Conservation (phyloP, 2,329 filamentous ascomycete genomes). For the Onygenales sp. region DNA sequence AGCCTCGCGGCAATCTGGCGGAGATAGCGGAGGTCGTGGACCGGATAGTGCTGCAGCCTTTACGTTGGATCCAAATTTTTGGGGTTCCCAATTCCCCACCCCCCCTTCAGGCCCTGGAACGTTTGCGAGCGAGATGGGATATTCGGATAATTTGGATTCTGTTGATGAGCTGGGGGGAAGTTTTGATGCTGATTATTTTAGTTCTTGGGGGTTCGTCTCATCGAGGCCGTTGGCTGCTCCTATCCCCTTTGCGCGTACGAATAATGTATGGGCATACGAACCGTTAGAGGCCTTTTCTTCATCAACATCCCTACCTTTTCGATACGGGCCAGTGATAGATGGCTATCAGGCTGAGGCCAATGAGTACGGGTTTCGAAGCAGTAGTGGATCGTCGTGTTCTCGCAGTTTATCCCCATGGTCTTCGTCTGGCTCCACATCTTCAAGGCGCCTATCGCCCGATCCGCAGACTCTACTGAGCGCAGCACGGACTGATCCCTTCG, state of each 20-base stretch:
- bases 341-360: not conserved
- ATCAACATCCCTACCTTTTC: not conserved
- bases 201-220: not conserved
- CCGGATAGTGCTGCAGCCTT: no score
- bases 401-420: not conserved
- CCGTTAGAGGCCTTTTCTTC: not conserved
- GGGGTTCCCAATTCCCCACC: not conserved
- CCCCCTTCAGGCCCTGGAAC: no score
- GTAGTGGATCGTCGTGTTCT: not conserved
- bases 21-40: not conserved
- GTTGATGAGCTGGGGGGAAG: not conserved
- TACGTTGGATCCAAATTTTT: not conserved
- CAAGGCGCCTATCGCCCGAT: constrained; percentile 9
- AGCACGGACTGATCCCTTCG: constrained; percentile 29
- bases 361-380: not conserved
- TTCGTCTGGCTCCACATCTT: not conserved
- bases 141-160: not conserved
- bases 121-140: not conserved
- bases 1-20: no score
- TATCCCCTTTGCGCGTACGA: not conserved
- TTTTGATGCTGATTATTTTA: not conserved
- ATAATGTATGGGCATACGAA: not conserved
- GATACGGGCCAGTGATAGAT: not conserved
- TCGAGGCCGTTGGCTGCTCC: not conserved
- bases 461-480: constrained; percentile 26